Base-by-base conservation (phyloP, 1,139 yeast species). In the Lodderomyces beijingensis region DNA sequence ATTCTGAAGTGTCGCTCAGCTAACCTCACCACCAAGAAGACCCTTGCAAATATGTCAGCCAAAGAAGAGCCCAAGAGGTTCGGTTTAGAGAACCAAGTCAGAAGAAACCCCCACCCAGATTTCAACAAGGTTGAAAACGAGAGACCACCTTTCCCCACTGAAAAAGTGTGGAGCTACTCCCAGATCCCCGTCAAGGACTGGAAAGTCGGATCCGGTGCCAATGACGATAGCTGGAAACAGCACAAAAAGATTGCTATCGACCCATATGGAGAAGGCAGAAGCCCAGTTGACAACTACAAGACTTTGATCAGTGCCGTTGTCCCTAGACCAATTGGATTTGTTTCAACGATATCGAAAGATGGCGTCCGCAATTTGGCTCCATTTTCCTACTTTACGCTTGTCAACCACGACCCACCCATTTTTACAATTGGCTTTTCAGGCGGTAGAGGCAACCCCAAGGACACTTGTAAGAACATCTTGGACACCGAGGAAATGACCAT, bases 321-420 rank as follows among this genome's bases (percentile, higher is more conserved):
- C 2, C 84, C 85, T 2, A 62, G 85, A 38, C 83, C 83, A 6
- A 59, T 78, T 47, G 84, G 77, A 4, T 71, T 78, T 37, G 55
- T 77, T 4, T 66, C 81, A 4, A 63, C 80, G 0, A 47, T 69
- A 3, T 51, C 64, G 25, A 41, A 43, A 11, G 60, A 62, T 11
- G 82, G 83, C 1, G 48, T 42, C 1, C 48, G 51, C 15, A 78
- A 78, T 46, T 53, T 78, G 35, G 74, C 84, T 0, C 83, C 84
- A 8, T 77, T 74, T 44, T 74, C 81, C 5, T 78, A 64, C 52
- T 76, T 76, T 46, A 61, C 59, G 17, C 45, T 74, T 19, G 70
- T 70, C 18, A 62, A 60, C 36, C 58, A 57, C 38, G 81, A 77
- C 42, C 85, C 85, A 3, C 84, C 84, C 4, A 64, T 74, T 11